A percentile compares a stretch with the other conserved stretches of the same genome.
Evolutionary conservation across 2,329 filamentous ascomycete species (phyloP).

Genomic region (Acarospora socialis): DNA sequence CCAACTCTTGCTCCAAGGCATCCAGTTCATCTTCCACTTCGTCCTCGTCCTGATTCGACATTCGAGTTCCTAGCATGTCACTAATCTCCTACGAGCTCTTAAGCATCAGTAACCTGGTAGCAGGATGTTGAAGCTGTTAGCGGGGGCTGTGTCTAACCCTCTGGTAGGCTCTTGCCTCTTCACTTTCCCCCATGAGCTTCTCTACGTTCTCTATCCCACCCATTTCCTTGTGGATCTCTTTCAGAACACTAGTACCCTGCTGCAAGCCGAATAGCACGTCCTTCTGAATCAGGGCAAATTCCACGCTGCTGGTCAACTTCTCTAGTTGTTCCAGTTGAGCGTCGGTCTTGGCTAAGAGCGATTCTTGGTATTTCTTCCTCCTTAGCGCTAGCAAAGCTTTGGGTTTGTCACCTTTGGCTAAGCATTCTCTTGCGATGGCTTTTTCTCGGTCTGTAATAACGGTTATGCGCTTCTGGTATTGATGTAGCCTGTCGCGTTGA

Average conservation of each 20-base stretch:
- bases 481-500: conserved; percentile 91
- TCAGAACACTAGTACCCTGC: conserved; percentile 78
- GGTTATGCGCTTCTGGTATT: conserved; percentile 84
- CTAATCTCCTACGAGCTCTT: conserved; percentile 57
- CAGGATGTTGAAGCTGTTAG: background rate
- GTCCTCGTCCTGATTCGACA: conserved; percentile 91
- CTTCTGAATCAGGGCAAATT: conserved; percentile 94
- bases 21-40: conserved; percentile 94
- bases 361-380: conserved; percentile 93
- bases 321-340: conserved; percentile 88
- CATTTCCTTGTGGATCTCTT: conserved; percentile 91
- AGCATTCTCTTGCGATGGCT: conserved; percentile 68
- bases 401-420: conserved; percentile 63
- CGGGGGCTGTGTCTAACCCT: conserved; percentile 39
- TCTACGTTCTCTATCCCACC: conserved; percentile 87
- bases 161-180: conserved; percentile 84
- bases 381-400: conserved; percentile 77
- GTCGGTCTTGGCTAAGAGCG: conserved; percentile 76
- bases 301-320: conserved; percentile 72
- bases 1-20: conserved; percentile 58
- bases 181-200: conserved; percentile 84
- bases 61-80: conserved; percentile 73
- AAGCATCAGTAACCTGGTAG: conserved; percentile 6
- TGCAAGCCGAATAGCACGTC: conserved; percentile 86
- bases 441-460: conserved; percentile 78